Base-by-base conservation (phyloP, 495 filamentous ascomycete genomes). In the Eremomyces bilateralis region DNA sequence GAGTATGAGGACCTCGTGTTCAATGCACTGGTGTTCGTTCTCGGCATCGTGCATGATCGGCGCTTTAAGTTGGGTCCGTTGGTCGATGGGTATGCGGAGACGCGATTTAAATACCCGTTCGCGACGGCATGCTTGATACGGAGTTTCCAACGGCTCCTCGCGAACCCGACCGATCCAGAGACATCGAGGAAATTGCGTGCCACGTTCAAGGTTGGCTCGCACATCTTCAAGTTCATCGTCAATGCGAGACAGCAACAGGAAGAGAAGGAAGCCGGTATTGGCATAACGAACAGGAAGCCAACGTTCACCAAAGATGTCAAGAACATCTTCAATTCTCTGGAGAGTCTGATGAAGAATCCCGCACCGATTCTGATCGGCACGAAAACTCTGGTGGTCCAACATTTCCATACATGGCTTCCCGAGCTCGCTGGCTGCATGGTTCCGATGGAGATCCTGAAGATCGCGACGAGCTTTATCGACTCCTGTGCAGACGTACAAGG, bases 401-500 rank as follows among this genome's bases (percentile, higher is more conserved):
- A 95, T 54, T 92, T 95, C 52, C 88, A 95, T 50, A 73, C 78
- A 1, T 95, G 88, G 88, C 59, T 99, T 8, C 90, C 88, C 0
- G 83, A 92, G 42, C 67, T 95, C 4, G 66, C 68, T 3, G 68
- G 71, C 11, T 61, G 84, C 21, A 64, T 99, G 45, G 68, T 61
- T 11, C 69, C 73, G 1, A 76, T 78, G 38, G 84, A 99, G 51
- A 88, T 93, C 38, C 56, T 94, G 35, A 72, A 91, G 46, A 73
- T 95, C 33, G 82, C 85, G 17, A 76, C 84, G 34, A 79, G 81
- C 50, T 92, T 95, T 47, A 73, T 99, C 61, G 80, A 92, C 48
- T 78, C 88, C 8, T 95, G 88, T 56, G 67, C 70, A 5, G 61
- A 65, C 13, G 83, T 90, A 22, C 88, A 82, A 45, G 84, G 90